These are phyloP conservation scores for Paecilomyces sp. DNA, from an alignment of 2,329 filamentous ascomycete genomes.

Conservation along the genomic window DNA sequence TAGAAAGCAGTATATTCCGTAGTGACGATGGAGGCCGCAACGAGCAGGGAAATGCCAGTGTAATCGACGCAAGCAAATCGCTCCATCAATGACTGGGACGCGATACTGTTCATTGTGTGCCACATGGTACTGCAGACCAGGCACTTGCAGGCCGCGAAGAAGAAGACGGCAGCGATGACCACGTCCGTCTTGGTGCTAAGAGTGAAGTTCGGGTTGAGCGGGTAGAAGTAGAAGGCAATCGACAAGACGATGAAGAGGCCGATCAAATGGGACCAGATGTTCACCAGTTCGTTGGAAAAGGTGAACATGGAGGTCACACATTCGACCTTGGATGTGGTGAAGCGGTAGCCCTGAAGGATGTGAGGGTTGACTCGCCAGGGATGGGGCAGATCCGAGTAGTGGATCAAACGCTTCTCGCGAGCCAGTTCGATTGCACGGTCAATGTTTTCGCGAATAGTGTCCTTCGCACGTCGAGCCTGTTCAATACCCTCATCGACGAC, in stretches of 20 bases:
- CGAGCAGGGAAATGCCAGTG: conserved; percentile 90
- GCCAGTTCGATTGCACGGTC: conserved; percentile 69
- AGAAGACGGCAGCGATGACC: conserved; percentile 87
- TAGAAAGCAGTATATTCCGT: conserved; percentile 99
- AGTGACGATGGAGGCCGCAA: conserved; percentile 91
- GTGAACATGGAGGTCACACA: conserved; percentile 78
- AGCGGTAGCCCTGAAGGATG: conserved; percentile 86
- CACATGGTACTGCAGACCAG: conserved; percentile 91
- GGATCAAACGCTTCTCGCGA: conserved; percentile 72
- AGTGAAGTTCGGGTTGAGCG: conserved; percentile 76
- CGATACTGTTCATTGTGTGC: conserved; percentile 98
- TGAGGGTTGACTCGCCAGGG: conserved; percentile 96
- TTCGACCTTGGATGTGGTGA: conserved; percentile 82
- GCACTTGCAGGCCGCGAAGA: conserved; percentile 91
- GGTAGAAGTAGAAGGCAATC: conserved; percentile 94
- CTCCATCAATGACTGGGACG: conserved; percentile 81
- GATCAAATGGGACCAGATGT: conserved; percentile 94
- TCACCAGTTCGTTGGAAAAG: conserved; percentile 87
- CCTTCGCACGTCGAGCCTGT: conserved; percentile 72
- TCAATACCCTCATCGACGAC: conserved; percentile 76
- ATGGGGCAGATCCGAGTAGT: conserved; percentile 80
- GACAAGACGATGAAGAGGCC: conserved; percentile 82
- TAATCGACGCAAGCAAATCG: conserved; percentile 98
- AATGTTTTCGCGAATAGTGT: conserved; percentile 76
- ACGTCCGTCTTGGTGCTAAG: conserved; percentile 82